phyloP scores from a whole-genome alignment of 2,329 filamentous ascomycete species.

The Pseudogymnoascus sp. region DNA sequence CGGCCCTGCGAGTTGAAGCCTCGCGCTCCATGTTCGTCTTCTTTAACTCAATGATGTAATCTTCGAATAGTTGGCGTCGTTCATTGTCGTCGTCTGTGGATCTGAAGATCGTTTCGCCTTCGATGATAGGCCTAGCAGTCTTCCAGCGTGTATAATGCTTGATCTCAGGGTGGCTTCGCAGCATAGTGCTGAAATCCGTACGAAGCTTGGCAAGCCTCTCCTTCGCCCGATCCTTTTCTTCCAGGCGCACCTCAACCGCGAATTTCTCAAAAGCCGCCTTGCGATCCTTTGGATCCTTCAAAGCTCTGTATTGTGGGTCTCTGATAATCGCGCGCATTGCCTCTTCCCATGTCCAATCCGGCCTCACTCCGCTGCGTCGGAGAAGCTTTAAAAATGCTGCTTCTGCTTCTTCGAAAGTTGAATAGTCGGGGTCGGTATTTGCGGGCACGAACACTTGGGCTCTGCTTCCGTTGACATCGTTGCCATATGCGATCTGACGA shows the following conservation, averaged over 20 bases:
- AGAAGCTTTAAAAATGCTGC: constrained; percentile 88
- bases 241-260: constrained; percentile 75
- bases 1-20: constrained; percentile 61
- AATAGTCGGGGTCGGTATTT: constrained; percentile 67
- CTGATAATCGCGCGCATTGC: constrained; percentile 77
- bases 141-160: constrained; percentile 96
- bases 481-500: constrained; percentile 49
- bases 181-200: constrained; percentile 90
- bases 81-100: constrained; percentile 83
- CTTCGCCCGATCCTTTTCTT: constrained; percentile 91
- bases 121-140: constrained; percentile 86
- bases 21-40: constrained; percentile 72
- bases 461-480: constrained; percentile 38
- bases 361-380: constrained; percentile 73
- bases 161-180: constrained; percentile 93
- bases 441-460: constrained; percentile 53
- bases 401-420: constrained; percentile 78
- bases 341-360: constrained; percentile 90
- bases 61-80: constrained; percentile 82
- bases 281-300: constrained; percentile 86
- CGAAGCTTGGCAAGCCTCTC: constrained; percentile 87
- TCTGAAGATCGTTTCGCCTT: constrained; percentile 91
- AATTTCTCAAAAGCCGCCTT: constrained; percentile 93
- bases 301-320: constrained; percentile 84
- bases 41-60: constrained; percentile 80